Evolutionary conservation across 2,329 filamentous ascomycete genomes (phyloP).

Genomic region (Botryotinia convoluta): DNA sequence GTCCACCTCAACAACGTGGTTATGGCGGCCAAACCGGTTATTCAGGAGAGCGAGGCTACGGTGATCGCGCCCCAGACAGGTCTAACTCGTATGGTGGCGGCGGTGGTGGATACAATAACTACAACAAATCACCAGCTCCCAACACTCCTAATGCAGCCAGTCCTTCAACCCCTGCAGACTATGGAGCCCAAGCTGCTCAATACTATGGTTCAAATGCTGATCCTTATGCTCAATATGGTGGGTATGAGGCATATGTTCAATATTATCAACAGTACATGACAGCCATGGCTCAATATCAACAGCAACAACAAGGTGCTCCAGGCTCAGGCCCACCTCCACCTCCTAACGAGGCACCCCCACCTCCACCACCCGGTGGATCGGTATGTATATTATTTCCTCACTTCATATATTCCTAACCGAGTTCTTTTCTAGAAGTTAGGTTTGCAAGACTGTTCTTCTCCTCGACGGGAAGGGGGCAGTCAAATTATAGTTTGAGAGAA

Average conservation of each 20-base stretch:
- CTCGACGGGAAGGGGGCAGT: background rate
- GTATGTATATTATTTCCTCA: conserved; percentile 17
- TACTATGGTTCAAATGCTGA: conserved; percentile 70
- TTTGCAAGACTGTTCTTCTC: background rate
- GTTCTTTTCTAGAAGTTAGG: conserved; percentile 1
- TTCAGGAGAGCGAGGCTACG: conserved; percentile 48
- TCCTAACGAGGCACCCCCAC: conserved; percentile 56
- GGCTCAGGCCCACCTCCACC: conserved; percentile 51
- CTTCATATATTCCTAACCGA: background rate
- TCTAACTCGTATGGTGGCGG: conserved; percentile 42
- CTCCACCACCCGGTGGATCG: conserved; percentile 54
- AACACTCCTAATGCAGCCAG: conserved; percentile 40
- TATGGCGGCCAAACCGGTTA: conserved; percentile 49
- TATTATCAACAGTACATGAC: conserved; percentile 73
- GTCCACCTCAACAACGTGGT: conserved; percentile 63
- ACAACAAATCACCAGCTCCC: conserved; percentile 37
- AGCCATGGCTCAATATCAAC: conserved; percentile 49
- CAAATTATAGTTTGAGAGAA: conserved; percentile 11
- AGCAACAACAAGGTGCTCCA: conserved; percentile 43
- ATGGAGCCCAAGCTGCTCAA: conserved; percentile 78
- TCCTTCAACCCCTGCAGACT: conserved; percentile 56
- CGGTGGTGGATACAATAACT: conserved; percentile 40
- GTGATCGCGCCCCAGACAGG: conserved; percentile 51
- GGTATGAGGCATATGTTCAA: conserved; percentile 73
- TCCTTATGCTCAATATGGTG: conserved; percentile 88